phyloP scores from a whole-genome alignment of 208 protist genomes.

The Porcisia deanei region DNA sequence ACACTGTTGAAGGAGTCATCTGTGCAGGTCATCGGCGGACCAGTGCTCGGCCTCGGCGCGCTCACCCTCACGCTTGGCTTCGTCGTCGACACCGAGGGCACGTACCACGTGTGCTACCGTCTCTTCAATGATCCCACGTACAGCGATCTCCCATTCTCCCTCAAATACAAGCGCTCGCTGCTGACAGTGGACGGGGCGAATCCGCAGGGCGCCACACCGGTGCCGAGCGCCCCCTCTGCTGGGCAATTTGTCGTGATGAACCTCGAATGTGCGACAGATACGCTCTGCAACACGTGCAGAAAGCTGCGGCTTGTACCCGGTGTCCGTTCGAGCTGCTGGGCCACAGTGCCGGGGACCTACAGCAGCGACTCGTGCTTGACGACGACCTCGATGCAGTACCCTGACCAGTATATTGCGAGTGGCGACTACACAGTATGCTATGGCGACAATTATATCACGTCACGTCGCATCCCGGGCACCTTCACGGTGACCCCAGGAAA shows the following conservation, averaged over 20 bases:
- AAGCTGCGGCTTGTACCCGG: conserved; percentile 69
- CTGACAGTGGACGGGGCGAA: conserved; percentile 49
- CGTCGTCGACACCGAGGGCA: conserved; percentile 58
- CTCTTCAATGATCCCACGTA: conserved; percentile 34
- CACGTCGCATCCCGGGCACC: conserved; percentile 63
- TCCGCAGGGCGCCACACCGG: conserved; percentile 39
- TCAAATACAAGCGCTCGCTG: conserved; percentile 23
- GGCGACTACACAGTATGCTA: conserved; percentile 88
- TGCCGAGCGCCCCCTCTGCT: conserved; percentile 54
- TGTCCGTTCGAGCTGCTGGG: conserved; percentile 71
- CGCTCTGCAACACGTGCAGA: conserved; percentile 62
- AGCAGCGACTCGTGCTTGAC: conserved; percentile 64
- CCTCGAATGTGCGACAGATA: conserved; percentile 41
- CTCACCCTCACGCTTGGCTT: conserved; percentile 48
- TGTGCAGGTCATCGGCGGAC: conserved; percentile 38
- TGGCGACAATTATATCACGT: conserved; percentile 35
- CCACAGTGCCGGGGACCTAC: conserved; percentile 39
- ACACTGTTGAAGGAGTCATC: neutral
- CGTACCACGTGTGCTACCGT: conserved; percentile 86
- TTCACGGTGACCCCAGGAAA: conserved; percentile 66
- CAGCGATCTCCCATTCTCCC: conserved; percentile 57
- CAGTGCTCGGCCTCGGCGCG: conserved; percentile 33
- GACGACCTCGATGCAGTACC: conserved; percentile 61
- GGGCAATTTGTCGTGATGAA: conserved; percentile 70
- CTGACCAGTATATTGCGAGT: conserved; percentile 56